Base-by-base conservation (phyloP, 2,329 filamentous ascomycete species). In the Biscogniauxia sp. region DNA sequence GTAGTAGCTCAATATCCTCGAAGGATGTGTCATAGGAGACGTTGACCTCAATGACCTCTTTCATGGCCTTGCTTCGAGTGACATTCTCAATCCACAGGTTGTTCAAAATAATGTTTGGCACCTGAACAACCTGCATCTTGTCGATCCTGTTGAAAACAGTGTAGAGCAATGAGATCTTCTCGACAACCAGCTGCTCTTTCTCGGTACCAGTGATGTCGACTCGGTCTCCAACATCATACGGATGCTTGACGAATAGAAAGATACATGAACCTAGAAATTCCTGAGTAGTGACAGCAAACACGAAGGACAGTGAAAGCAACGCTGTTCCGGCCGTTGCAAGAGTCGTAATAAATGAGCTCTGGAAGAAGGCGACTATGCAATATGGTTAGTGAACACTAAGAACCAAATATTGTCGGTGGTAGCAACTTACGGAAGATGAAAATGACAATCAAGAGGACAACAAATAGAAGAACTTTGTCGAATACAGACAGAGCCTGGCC, bases 261-360 rank as follows among this genome's bases (percentile, higher is more conserved):
- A 99, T 97, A 80, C 94, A 98, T 45, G 93, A 97, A 71, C 94
- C 94, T n/a, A 99, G 85, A 65, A 99, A 90, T 76, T 99, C 95
- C 76, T 97, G 93, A 3, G 90, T 89, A 1, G 93, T 97, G 59
- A 90, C 89, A 23, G 93, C 89, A 75, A 99, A 98, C 68, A 97
- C 90, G 78, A 99, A 99, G 3, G 94, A 97, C n/a, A 98, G 81
- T 5, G 94, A 98, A 9, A 99, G 86, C 51, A 99, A 83, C 0
- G 95, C 90, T 1, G 95, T 97, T 64, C 94, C 94, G 55, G 93
- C 92, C 9, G 93, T 96, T 4, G 93, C 90, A 49, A 97, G 84
- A 5, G 92, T 96, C 2, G 90, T 91, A 57, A 91, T 86, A 71
- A 97, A 95, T 70, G 85, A 92, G 71, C 86, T 89, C 73, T 94